These are phyloP conservation scores for Hebeloma cylindrosporum DNA, from an alignment of 768 basidiomycete genomes.

Conservation along the genomic window DNA sequence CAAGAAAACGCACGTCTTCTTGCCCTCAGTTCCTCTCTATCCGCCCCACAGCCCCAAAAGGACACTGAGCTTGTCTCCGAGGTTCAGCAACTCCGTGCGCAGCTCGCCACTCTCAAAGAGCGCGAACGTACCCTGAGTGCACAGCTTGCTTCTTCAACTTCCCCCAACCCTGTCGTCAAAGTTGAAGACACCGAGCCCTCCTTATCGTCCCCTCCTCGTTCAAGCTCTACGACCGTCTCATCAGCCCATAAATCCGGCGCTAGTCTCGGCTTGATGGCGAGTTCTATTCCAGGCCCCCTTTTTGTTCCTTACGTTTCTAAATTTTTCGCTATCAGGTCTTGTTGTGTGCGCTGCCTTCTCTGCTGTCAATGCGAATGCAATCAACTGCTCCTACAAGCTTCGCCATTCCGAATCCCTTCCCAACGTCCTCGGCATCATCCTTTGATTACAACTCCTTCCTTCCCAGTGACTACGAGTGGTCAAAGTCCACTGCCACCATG, in stretches of 20 bases:
- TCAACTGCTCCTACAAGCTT: conserved; percentile 54
- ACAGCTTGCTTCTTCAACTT: conserved; percentile 49
- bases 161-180: conserved; percentile 44
- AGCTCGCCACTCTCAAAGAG: conserved; percentile 62
- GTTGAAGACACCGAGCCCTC: conserved; percentile 57
- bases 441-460: conserved; percentile 50
- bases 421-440: conserved; percentile 40
- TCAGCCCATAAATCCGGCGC: conserved; percentile 61
- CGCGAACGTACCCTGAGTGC: conserved; percentile 67
- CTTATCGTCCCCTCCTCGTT: conserved; percentile 41
- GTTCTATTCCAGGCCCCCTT: conserved; percentile 20
- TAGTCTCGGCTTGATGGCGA: conserved; percentile 70
- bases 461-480: conserved; percentile 58
- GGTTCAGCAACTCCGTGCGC: conserved; percentile 65
- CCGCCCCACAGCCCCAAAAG: conserved; percentile 24
- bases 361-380: conserved; percentile 67
- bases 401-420: conserved; percentile 50
- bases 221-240: conserved; percentile 31
- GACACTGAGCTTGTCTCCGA: conserved; percentile 51
- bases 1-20: conserved; percentile 79
- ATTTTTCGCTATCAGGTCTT: conserved; percentile 57
- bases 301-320: conserved; percentile 9
- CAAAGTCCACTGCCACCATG: conserved; percentile 35
- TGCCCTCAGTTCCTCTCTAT: conserved; percentile 39
- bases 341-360: conserved; percentile 72